Evolutionary conservation across 2,329 filamentous ascomycete species (phyloP).

Genomic region (Beauveria asiatica): DNA sequence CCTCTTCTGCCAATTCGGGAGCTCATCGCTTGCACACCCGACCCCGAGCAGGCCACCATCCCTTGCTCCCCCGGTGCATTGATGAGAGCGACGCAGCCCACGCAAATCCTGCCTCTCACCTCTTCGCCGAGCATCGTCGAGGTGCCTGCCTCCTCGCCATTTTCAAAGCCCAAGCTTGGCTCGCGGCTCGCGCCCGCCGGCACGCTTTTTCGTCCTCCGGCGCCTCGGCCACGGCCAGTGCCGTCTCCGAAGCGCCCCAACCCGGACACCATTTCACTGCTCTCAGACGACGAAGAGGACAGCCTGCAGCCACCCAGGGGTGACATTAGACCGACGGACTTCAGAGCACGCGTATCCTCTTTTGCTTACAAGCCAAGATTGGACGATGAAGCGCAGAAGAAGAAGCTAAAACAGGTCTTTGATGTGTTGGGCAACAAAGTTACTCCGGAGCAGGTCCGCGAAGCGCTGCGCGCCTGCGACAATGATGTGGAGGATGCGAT

Average conservation of each 20-base stretch:
- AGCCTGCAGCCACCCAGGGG: conserved; percentile 42
- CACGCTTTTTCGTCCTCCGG: conserved; percentile 55
- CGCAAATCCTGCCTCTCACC: conserved; percentile 32
- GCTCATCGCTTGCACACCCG: conserved; percentile 32
- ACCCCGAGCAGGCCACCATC: conserved; percentile 37
- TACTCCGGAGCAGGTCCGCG: conserved; percentile 22
- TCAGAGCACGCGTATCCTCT: conserved; percentile 32
- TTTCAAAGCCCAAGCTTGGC: conserved; percentile 36
- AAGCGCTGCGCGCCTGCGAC: conserved; percentile 24
- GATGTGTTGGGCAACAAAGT: conserved; percentile 26
- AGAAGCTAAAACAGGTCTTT: conserved; percentile 28
- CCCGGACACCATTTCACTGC: conserved; percentile 40
- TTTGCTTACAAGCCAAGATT: conserved; percentile 40
- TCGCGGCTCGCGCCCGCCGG: conserved; percentile 67
- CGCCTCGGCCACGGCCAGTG: conserved; percentile 19
- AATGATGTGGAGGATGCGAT: conserved; percentile 30
- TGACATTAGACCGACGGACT: conserved; percentile 54
- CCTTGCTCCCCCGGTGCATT: conserved; percentile 34
- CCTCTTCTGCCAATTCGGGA: conserved; percentile 6
- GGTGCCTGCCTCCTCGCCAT: conserved; percentile 82
- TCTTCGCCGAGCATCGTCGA: conserved; percentile 53
- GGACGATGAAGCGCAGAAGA: conserved; percentile 27
- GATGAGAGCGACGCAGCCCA: conserved; percentile 32
- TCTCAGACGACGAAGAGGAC: conserved; percentile 43
- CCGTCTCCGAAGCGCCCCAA: conserved; percentile 22